phyloP scores from a whole-genome alignment of 2,329 filamentous ascomycete species.

The Monosporascus sp. region DNA sequence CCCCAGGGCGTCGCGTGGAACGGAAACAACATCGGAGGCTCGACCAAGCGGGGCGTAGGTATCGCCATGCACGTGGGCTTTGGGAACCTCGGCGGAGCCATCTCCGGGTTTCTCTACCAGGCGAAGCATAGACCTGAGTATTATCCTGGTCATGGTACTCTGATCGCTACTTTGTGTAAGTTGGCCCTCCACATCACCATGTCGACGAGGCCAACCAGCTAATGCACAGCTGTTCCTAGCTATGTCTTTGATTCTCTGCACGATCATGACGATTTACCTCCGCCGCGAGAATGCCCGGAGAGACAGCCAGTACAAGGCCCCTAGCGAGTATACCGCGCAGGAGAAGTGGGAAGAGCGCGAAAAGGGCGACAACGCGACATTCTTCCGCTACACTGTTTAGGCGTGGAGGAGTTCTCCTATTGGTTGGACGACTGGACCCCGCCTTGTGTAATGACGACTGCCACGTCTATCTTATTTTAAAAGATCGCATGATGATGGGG shows the following conservation, averaged over 20 bases:
- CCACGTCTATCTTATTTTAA: no score
- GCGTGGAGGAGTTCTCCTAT: background rate
- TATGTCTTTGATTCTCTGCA: slow-evolving; percentile 44
- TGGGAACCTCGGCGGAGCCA: slow-evolving; percentile 40
- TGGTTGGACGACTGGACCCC: no score
- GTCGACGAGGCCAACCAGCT: slow-evolving; percentile 8
- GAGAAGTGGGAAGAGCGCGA: slow-evolving; percentile 48
- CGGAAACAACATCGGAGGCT: slow-evolving; percentile 45
- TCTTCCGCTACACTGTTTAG: slow-evolving; percentile 48
- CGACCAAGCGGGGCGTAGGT: slow-evolving; percentile 42
- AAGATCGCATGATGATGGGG: no score
- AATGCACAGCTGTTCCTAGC: background rate
- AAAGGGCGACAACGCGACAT: slow-evolving; percentile 51
- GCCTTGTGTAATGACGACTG: no score
- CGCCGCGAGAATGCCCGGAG: slow-evolving; percentile 50
- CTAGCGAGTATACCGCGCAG: slow-evolving; percentile 45
- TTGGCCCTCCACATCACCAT: slow-evolving; percentile 6
- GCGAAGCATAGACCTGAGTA: slow-evolving; percentile 36
- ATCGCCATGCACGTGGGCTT: slow-evolving; percentile 49
- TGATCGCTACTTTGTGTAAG: slow-evolving; percentile 29
- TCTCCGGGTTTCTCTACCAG: slow-evolving; percentile 45
- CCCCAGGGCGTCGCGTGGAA: slow-evolving; percentile 46
- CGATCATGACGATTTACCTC: slow-evolving; percentile 53
- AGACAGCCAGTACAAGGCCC: slow-evolving; percentile 40
- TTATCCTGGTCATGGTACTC: slow-evolving; percentile 37